A percentile compares a stretch with the other conserved stretches of the same genome.
Evolutionary conservation across 257 asterid species (phyloP).

Genomic region (Nicotiana noctiflora): DNA sequence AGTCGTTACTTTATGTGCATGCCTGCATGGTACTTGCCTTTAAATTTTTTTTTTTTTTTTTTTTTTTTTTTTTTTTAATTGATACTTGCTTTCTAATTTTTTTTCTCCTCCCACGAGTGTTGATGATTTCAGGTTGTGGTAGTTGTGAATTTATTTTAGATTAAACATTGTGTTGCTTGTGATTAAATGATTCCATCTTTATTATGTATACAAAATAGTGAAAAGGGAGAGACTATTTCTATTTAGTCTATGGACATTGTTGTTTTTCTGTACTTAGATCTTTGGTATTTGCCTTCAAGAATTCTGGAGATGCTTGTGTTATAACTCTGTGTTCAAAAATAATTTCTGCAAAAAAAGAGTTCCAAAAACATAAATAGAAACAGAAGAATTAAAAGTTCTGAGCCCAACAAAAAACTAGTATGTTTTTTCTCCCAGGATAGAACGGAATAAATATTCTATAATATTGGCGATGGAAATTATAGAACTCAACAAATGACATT

Average conservation of each 20-base stretch:
- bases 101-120: neutral
- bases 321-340: no score
- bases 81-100: neutral
- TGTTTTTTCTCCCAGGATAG: no score
- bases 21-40: neutral
- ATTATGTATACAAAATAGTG: neutral
- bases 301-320: neutral
- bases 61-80: no score
- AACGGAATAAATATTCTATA: no score
- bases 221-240: neutral
- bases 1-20: neutral
- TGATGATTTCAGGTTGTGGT: neutral
- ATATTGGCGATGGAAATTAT: no score
- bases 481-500: no score
- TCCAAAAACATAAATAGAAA: no score
- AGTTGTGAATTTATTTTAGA: neutral
- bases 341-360: no score
- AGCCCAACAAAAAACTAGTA: no score
- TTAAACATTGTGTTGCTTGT: neutral
- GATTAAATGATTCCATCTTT: conserved; percentile 2
- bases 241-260: neutral
- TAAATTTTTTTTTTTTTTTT: neutral
- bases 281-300: neutral
- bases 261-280: neutral
- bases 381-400: no score